Base-by-base conservation (phyloP, 2,329 filamentous ascomycete genomes). In the Drechmeria coniospora region DNA sequence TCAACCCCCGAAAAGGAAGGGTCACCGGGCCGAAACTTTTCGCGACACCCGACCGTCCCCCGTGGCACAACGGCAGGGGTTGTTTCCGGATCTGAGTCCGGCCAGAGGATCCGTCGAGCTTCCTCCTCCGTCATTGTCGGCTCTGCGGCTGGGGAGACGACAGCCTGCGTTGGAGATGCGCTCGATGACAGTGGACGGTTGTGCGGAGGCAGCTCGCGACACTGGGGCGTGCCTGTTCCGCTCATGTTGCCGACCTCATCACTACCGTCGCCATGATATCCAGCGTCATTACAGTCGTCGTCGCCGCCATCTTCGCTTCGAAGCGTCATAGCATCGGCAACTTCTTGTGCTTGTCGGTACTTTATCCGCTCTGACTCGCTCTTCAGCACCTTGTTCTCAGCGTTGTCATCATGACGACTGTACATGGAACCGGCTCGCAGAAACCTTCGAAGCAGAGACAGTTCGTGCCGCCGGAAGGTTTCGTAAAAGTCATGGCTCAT, bases 391-490 rank as follows among this genome's bases (percentile, higher is more conserved):
- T 57, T 57, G 24, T 47, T 45, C 25, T 56, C 52, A 1, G 40
- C 40, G 17, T 43, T 46, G 9, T 33, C 45, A 6, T 35, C 34
- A 1, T 35, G 12, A 11, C 13, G 19, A 7, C 23, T 18, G n/a
- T 13, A 27, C 15, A 41, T 36, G 1, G 41, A 33, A 18, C 41
- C 47, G 15, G 43, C 45, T 6, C 48, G 49, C 0, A 54, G 37
- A 4, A 54, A 48, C 8, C 46, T 50, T 4, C 46, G 46, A 45
- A 55, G 46, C 8, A 65, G 39, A 8, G 35, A 37, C 3, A 54
- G 43, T 36, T 64, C 57, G 29, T 65, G 51, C 23, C 47, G 47
- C 41, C 61, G 57, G 30, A 59, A 65, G 3, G 55, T 54, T 6
- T 47, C 45, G 21, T 62, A 64, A 34, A 61, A 63, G 4, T 40